Percentiles rank a stretch among this genome's conserved stretches.
phyloP scores from a whole-genome alignment of 1,284 basidiomycete species.

The Flammula alnicola region DNA sequence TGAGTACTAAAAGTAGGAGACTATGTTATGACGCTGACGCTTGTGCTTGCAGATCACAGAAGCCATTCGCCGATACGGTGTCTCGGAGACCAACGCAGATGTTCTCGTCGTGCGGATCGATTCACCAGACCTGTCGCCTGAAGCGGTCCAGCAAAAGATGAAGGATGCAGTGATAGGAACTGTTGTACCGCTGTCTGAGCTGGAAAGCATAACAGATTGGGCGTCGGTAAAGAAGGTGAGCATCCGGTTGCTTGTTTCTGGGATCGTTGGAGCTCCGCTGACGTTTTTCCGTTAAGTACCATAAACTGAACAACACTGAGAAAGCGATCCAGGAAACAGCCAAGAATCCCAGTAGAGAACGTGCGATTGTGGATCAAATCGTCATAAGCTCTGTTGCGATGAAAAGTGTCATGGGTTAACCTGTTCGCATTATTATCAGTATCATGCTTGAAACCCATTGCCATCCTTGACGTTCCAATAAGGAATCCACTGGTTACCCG shows the following conservation, averaged over 20 bases:
- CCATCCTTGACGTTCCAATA: not conserved
- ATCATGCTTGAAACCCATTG: not conserved
- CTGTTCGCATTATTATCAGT: too few species aligned
- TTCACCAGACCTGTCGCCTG: slow-evolving; percentile 36
- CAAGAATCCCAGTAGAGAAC: slow-evolving; percentile 45
- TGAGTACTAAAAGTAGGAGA: slow-evolving; percentile 36
- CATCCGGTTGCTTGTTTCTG: slow-evolving; percentile 7
- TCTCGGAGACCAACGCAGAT: slow-evolving; percentile 67
- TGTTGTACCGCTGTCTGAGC: slow-evolving; percentile 47
- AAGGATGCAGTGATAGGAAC: slow-evolving; percentile 59
- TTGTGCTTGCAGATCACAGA: slow-evolving; percentile 76
- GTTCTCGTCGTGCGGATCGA: slow-evolving; percentile 78
- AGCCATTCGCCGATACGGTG: slow-evolving; percentile 82
- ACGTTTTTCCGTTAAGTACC: slow-evolving; percentile 51
- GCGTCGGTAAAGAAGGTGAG: slow-evolving; percentile 70
- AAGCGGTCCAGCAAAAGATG: slow-evolving; percentile 55
- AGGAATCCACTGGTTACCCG: not conserved
- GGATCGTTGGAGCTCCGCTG: not conserved
- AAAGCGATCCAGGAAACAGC: slow-evolving; percentile 44
- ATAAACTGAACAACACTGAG: slow-evolving; percentile 76
- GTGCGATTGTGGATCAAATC: slow-evolving; percentile 61
- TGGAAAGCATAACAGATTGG: slow-evolving; percentile 73
- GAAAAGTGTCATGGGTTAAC: slow-evolving; percentile 65
- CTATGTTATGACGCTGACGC: too few species aligned
- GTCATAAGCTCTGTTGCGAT: slow-evolving; percentile 79